phyloP scores from a whole-genome alignment of 1,284 basidiomycete species.

The Ceratobasidium papillatum region DNA sequence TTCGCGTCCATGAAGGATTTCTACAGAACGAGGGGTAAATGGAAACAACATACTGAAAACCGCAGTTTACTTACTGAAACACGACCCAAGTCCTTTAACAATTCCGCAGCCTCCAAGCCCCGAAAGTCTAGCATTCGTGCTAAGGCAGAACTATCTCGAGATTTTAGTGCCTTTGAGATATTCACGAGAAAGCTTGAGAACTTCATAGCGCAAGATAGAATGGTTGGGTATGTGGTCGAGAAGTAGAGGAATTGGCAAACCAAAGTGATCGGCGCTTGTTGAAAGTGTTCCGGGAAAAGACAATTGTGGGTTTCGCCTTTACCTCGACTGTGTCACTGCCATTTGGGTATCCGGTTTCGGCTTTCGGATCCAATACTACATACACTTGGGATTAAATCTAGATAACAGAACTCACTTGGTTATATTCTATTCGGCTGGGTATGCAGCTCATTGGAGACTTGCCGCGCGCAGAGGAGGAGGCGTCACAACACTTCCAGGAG shows the following conservation, averaged over 20 bases:
- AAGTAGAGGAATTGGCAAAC: constrained; percentile 24
- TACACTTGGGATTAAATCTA: not conserved
- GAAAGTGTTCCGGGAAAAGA: not conserved
- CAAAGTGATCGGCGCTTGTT: constrained; percentile 32
- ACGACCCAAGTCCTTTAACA: constrained; percentile 45
- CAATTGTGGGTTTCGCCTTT: constrained; percentile 18
- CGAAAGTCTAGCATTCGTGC: constrained; percentile 70
- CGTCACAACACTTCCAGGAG: constrained; percentile 77
- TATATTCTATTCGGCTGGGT: not conserved
- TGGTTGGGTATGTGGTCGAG: not conserved
- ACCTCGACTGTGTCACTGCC: constrained; percentile 19
- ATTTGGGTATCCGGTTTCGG: constrained; percentile 13
- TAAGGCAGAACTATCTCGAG: constrained; percentile 72
- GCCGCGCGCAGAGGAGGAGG: constrained; percentile 76
- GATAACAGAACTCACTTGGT: not conserved
- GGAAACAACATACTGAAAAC: not conserved
- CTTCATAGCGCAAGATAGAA: constrained; percentile 54
- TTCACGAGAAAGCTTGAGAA: constrained; percentile 70
- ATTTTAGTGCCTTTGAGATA: constrained; percentile 65
- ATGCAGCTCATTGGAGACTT: constrained; percentile 73
- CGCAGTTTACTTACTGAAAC: constrained; percentile 42
- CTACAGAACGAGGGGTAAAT: not conserved
- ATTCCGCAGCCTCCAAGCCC: constrained; percentile 40
- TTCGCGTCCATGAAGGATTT: constrained; percentile 53
- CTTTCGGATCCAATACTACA: not conserved